Base-by-base conservation (phyloP, 208 protist species). In the Acanthamoeba triangularis region DNA sequence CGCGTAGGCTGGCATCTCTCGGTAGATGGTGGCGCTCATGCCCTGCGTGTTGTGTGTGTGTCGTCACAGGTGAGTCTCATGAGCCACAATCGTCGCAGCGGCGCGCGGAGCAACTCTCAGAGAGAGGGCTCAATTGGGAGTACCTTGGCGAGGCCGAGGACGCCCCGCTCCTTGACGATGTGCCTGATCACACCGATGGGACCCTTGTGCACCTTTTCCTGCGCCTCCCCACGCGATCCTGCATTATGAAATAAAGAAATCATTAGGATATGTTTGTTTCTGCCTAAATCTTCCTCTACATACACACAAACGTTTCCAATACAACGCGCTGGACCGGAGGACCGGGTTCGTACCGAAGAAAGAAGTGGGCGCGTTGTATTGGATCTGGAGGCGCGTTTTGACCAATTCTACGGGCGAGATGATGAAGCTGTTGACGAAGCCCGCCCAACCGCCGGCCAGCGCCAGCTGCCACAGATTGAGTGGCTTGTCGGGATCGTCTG, bases 351-450 rank as follows among this genome's bases (percentile, higher is more conserved):
- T 61, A 61, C 82, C 47, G 13, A 65, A 90, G 25, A 90, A 90
- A 1, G 82, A 67, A 8, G 44, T 28, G 30, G 90, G 47, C 28
- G 41, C 52, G 69, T 82, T 54, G 63, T 94, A 94, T 35, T 94
- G 90, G 20, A 94, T 28, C 69, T 94, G 90, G 33, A 94, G 69
- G 69, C 90, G 90, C 90, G 90, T 94, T 35, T 94, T 94, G 47
- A 94, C 69, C 33, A 94, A 44, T 41, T 94, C 90, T 0, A 94
- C 90, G 23, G 90, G 90, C 41, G 67, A 74, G 37, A 94, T 82
- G 30, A 94, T 44, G 52, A 94, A 94, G 28, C 47, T 65, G 63
- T 94, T 94, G n/a, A 94, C 90, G 52, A 94, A 94, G 37, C 90
- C 90, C 18, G 90, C 90, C 90, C 90, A 94, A 7, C 47, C 63